A percentile compares a stretch with the other conserved stretches of the same genome.
These are phyloP conservation scores for Cyclotella choctawhatcheeana DNA, from an alignment of 108 stramenopile species.

Conservation along the genomic window DNA sequence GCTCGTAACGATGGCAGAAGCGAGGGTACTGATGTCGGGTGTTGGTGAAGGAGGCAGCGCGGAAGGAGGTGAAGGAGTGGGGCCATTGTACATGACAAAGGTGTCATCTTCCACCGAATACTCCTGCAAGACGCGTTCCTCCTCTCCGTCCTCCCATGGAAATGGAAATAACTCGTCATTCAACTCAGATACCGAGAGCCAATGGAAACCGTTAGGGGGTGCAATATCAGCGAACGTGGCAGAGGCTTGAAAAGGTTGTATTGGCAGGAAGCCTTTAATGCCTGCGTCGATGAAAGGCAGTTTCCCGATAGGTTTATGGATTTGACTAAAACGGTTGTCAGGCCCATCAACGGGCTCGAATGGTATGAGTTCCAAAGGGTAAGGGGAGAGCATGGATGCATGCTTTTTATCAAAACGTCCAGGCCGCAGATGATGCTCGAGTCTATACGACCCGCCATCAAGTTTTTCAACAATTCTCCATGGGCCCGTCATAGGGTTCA, in stretches of 20 bases:
- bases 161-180: not conserved
- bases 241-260: constrained; percentile 1
- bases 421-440: not conserved
- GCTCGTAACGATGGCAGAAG: no score
- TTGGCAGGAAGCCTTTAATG: constrained; percentile 16
- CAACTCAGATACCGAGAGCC: not conserved
- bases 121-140: not conserved
- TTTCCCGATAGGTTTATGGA: constrained; percentile 2
- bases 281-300: constrained; percentile 8
- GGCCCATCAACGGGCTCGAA: constrained; percentile 16
- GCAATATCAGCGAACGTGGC: not conserved
- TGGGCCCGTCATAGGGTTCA: constrained; percentile 14
- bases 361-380: constrained; percentile 20
- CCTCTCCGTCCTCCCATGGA: not conserved
- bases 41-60: no score
- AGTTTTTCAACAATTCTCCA: constrained; percentile 15
- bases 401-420: constrained; percentile 4
- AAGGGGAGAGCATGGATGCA: constrained; percentile 21
- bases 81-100: no score
- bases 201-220: not conserved
- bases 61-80: no score
- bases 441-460: constrained; percentile 15
- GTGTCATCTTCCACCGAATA: no score
- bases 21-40: no score
- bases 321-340: constrained; percentile 20